Percentiles rank a stretch among this genome's conserved stretches.
Conservation (phyloP, 371 early-diverging fungal genomes). For the Mycotypha africana region DNA sequence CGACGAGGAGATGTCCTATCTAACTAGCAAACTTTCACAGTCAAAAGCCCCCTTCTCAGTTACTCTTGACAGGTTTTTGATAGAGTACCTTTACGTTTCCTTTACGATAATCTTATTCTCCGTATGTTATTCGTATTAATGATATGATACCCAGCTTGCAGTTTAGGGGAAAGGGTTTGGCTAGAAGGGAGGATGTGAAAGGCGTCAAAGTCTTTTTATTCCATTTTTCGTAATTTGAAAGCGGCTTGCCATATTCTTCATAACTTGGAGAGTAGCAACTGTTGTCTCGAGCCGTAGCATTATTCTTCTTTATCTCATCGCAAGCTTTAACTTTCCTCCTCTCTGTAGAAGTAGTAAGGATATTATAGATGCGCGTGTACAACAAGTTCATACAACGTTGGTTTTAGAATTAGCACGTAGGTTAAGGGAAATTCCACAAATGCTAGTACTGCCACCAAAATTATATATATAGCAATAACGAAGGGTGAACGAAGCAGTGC, state of each 20-base stretch:
- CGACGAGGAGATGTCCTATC: too few relatives aligned
- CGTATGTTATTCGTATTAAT: too few relatives aligned
- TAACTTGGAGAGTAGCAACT: conserved; percentile 23
- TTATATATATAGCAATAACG: conserved; percentile 5
- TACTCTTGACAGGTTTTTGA: too few relatives aligned
- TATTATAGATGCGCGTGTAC: conserved; percentile 26
- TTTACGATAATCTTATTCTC: too few relatives aligned
- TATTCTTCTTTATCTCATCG: conserved; percentile 10
- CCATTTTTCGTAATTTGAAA: too few relatives aligned
- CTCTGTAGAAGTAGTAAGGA: conserved; percentile 29
- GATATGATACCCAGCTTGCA: too few relatives aligned
- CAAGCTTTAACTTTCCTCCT: conserved; percentile 23
- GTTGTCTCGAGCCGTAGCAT: conserved; percentile 19
- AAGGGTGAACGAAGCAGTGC: conserved; percentile 11
- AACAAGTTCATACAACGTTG: conserved; percentile 18
- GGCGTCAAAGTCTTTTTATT: too few relatives aligned
- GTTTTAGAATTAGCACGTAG: not conserved
- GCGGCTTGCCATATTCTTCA: conserved; percentile 25
- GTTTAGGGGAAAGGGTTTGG: too few relatives aligned
- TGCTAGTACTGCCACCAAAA: not conserved
- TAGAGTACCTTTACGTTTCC: too few relatives aligned
- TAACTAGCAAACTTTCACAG: too few relatives aligned
- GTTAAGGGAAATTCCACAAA: not conserved
- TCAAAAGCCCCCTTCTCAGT: too few relatives aligned
- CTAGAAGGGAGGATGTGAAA: too few relatives aligned